phyloP scores from a whole-genome alignment of 2,329 filamentous ascomycete genomes.

The Teratosphaeria destructans region DNA sequence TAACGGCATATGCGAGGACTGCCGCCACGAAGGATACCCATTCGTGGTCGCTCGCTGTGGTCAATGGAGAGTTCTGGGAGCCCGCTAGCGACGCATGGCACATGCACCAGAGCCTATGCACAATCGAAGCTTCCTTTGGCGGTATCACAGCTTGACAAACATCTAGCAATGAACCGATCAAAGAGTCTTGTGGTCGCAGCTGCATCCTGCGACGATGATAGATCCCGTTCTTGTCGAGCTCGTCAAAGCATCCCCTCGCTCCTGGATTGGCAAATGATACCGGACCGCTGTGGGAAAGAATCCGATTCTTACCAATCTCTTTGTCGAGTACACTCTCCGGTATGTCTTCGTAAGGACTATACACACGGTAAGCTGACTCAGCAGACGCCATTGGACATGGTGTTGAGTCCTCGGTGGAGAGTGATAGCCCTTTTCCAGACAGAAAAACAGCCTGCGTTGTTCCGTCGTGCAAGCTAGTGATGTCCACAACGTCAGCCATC shows the following conservation, averaged over 20 bases:
- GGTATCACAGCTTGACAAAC: constrained; percentile 21
- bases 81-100: constrained; percentile 13
- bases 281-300: constrained; percentile 7
- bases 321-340: constrained; percentile 1
- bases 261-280: constrained; percentile 12
- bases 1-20: constrained; percentile 28
- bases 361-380: constrained; percentile 13
- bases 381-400: constrained; percentile 13
- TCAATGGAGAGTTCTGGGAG: constrained; percentile 5
- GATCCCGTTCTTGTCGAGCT: constrained; percentile 14
- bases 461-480: constrained; percentile 14
- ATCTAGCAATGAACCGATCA: constrained; percentile 15
- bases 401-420: constrained; percentile 12
- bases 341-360: constrained; percentile 9
- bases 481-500: constrained; percentile 11
- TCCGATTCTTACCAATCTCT: constrained; percentile 21
- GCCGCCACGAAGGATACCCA: constrained; percentile 32
- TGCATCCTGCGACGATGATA: constrained; percentile 20
- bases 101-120: constrained; percentile 21
- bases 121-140: constrained; percentile 9
- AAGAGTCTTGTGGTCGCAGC: constrained; percentile 14
- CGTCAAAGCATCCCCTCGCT: constrained; percentile 13
- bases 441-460: constrained; percentile 13
- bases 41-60: constrained; percentile 12
- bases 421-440: constrained; percentile 12